A percentile compares a stretch with the other conserved stretches of the same genome.
Evolutionary conservation across 2,329 filamentous ascomycete genomes (phyloP).

Genomic region (Cytospora piceicola): DNA sequence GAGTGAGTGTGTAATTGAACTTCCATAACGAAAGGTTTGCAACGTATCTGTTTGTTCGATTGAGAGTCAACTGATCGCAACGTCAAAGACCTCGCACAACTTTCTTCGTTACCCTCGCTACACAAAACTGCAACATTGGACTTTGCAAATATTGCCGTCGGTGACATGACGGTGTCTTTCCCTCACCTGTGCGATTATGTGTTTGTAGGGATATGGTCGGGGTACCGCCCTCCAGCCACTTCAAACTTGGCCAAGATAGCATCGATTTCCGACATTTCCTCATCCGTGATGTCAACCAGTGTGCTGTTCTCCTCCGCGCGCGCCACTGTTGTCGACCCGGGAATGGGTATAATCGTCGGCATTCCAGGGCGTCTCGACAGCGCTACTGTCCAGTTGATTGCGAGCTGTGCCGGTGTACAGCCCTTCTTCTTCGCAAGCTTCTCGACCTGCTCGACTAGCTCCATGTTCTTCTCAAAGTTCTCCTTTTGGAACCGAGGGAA

Average conservation of each 20-base stretch:
- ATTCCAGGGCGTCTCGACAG: conserved; percentile 45
- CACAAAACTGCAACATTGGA: too few relatives aligned
- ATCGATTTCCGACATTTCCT: conserved; percentile 46
- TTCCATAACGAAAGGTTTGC: too few relatives aligned
- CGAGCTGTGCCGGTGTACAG: conserved; percentile 54
- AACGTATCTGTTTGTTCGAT: too few relatives aligned
- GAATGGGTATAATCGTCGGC: conserved; percentile 53
- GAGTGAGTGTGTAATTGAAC: too few relatives aligned
- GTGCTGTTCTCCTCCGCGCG: conserved; percentile 53
- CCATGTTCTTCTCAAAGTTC: conserved; percentile 56
- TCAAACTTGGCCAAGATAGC: conserved; percentile 26
- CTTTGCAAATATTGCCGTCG: too few relatives aligned
- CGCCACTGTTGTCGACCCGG: conserved; percentile 49
- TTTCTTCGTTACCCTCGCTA: too few relatives aligned
- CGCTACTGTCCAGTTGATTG: conserved; percentile 53
- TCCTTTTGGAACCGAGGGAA: conserved; percentile 54
- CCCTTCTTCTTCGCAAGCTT: conserved; percentile 52
- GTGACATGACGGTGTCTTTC: too few relatives aligned
- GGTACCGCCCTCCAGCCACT: conserved; percentile 27
- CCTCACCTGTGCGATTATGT: too few relatives aligned
- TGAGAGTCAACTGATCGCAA: too few relatives aligned
- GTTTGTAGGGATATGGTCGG: not conserved
- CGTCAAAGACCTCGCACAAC: too few relatives aligned
- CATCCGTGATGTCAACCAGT: conserved; percentile 41
- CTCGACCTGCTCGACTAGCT: conserved; percentile 52